Conservation (phyloP, 1,284 basidiomycete genomes). For the Trichosporon asahii region DNA sequence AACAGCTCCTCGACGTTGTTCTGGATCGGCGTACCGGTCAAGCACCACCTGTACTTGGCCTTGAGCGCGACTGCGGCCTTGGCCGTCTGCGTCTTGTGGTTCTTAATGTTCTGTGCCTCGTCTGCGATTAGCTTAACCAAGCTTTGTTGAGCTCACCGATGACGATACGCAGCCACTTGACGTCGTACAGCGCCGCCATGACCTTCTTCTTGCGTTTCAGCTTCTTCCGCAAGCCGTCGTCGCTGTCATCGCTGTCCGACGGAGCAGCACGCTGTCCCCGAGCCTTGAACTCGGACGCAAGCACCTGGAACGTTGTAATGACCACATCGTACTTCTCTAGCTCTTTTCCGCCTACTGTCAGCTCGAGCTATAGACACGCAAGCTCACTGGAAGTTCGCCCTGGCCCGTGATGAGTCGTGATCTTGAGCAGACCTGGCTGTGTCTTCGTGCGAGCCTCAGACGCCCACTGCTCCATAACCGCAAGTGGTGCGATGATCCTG, state of each 20-base stretch:
- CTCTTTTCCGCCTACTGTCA: slow-evolving; percentile 58
- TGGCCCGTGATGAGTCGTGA: slow-evolving; percentile 78
- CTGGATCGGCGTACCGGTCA: slow-evolving; percentile 88
- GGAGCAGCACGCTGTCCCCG: background rate
- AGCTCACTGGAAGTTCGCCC: slow-evolving; percentile 63
- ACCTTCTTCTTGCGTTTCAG: slow-evolving; percentile 51
- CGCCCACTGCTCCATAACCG: slow-evolving; percentile 88
- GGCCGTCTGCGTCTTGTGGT: slow-evolving; percentile 75
- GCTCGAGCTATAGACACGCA: background rate
- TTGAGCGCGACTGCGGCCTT: slow-evolving; percentile 75
- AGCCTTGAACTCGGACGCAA: slow-evolving; percentile 61
- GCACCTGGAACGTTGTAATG: slow-evolving; percentile 74
- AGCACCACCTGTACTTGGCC: slow-evolving; percentile 79
- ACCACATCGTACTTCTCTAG: slow-evolving; percentile 70
- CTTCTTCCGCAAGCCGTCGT: slow-evolving; percentile 47
- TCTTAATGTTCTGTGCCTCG: slow-evolving; percentile 98
- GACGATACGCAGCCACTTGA: slow-evolving; percentile 81
- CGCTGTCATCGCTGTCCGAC: slow-evolving; percentile 50
- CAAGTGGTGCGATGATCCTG: slow-evolving; percentile 76
- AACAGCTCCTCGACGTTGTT: slow-evolving; percentile 88
- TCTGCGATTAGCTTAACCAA: slow-evolving; percentile 55
- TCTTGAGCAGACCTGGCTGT: slow-evolving; percentile 59
- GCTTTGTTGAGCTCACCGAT: slow-evolving; percentile 59
- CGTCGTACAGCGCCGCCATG: slow-evolving; percentile 67
- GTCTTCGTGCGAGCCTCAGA: slow-evolving; percentile 78